phyloP scores from a whole-genome alignment of 371 early-diverging fungal genomes.

The Rhizopus sp. region DNA sequence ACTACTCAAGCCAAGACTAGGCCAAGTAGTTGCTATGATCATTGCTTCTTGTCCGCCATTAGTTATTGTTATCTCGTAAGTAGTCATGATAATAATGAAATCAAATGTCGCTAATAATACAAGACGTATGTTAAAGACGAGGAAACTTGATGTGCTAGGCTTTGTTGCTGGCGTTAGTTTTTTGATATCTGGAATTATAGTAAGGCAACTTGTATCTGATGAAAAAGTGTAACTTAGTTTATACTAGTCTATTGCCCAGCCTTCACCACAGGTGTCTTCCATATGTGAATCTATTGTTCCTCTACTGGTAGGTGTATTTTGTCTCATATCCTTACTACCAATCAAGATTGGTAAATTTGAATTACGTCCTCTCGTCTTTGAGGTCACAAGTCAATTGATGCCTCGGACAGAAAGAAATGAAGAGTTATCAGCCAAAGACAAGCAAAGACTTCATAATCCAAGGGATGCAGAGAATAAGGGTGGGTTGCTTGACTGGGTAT shows the following conservation, averaged over 20 bases:
- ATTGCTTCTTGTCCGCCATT: constrained; percentile 40
- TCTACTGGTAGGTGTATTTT: constrained; percentile 38
- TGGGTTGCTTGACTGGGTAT: constrained; percentile 18
- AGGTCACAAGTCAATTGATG: constrained; percentile 47
- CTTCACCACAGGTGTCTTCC: constrained; percentile 29
- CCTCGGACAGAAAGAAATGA: constrained; percentile 29
- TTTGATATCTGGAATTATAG: constrained; percentile 35
- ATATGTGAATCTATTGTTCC: constrained; percentile 45
- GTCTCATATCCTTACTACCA: constrained; percentile 41
- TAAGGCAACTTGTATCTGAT: constrained; percentile 11
- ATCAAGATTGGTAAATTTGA: constrained; percentile 35
- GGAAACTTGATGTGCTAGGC: constrained; percentile 28
- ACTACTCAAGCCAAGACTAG: constrained; percentile 28
- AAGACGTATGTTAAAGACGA: constrained; percentile 31
- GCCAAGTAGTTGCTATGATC: constrained; percentile 44
- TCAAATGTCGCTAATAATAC: neutral
- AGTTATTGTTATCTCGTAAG: constrained; percentile 33
- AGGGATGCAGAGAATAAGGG: neutral
- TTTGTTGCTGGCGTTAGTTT: constrained; percentile 37
- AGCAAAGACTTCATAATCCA: constrained; percentile 12
- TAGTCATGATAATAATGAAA: neutral
- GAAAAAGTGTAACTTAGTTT: neutral
- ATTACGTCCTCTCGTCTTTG: constrained; percentile 40
- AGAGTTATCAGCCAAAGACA: constrained; percentile 21
- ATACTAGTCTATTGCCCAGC: constrained; percentile 45